Conservation (phyloP, 371 early-diverging fungal species). For the Lichtheimia ornata region DNA sequence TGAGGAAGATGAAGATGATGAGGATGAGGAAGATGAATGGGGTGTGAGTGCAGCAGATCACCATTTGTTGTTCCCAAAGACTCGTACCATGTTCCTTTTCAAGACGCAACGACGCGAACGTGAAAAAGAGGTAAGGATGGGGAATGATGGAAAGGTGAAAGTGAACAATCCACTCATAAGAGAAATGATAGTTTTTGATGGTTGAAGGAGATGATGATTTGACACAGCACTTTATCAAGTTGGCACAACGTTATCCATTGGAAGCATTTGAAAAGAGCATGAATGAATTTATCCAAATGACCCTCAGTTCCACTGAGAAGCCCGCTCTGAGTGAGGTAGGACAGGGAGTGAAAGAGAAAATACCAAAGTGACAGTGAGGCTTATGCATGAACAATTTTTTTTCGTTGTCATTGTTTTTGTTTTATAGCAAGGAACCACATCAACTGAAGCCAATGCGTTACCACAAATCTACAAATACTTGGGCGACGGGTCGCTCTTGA, state of each 20-base stretch:
- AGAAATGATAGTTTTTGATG: slow-evolving; percentile 35
- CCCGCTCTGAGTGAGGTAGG: slow-evolving; percentile 49
- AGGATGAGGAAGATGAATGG: slow-evolving; percentile 38
- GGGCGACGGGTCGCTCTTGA: slow-evolving; percentile 46
- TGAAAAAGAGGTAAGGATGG: slow-evolving; percentile 44
- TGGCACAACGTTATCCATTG: slow-evolving; percentile 55
- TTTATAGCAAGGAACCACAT: slow-evolving; percentile 1
- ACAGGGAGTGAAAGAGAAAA: no score
- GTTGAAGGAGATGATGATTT: slow-evolving; percentile 33
- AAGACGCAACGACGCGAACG: slow-evolving; percentile 49
- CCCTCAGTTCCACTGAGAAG: slow-evolving; percentile 39
- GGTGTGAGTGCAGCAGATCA: slow-evolving; percentile 49
- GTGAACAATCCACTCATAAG: neutral
- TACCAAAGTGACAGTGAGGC: no score
- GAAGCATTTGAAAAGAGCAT: slow-evolving; percentile 49
- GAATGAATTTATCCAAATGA: slow-evolving; percentile 50
- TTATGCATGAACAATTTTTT: neutral
- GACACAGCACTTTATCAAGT: slow-evolving; percentile 45
- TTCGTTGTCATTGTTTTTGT: neutral
- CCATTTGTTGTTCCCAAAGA: slow-evolving; percentile 51
- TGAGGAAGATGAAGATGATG: slow-evolving; percentile 18
- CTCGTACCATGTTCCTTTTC: slow-evolving; percentile 50
- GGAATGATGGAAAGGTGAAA: neutral
- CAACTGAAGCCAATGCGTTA: neutral
- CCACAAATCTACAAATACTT: slow-evolving; percentile 47